Evolutionary conservation across 495 filamentous ascomycete species (phyloP), one percentile per base, ranked within the genome.

Genomic region (Stereocaulon alpinum): DNA sequence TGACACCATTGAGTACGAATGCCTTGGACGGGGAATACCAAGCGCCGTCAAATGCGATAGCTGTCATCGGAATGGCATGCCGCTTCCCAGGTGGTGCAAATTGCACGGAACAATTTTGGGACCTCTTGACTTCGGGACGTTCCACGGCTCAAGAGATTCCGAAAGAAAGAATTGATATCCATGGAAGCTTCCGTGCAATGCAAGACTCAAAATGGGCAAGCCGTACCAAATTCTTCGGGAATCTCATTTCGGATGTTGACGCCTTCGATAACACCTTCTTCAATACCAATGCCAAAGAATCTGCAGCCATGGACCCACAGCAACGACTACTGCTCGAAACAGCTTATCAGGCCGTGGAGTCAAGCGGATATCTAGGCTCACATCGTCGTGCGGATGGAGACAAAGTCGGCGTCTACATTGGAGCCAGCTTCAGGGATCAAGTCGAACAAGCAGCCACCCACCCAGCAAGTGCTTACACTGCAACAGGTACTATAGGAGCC

Each of bases 231-330:
- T 59, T 47, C 34, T 77, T 66, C 24, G 79, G 71, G 0, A 78
- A 78, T 51, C 78, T 80, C 30, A 54, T 82, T 2, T 53, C 63
- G 12, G 71, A 76, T 43, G 57, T 63, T 9, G 76, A 78, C 53
- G 66, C 68, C 17, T 80, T 80, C 41, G 81, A 85, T 55, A 72
- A 78, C 48, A 61, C 67, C 9, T 82, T 83, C 68, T 85, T 82
- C 72, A 73, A 69, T 49, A 73, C 66, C 32, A 72, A 64, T 17
- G 66, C 74, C 0, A 67, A 75, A 6, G 81, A 84, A 62, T 70
- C 73, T 0, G 59, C 66, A n/a, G 67, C 71, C 2, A 77, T 76
- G 66, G 81, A 82, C 54, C 81, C 80, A 0, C 77, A 80, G 55
- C 78, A 78, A 51, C 69, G 80, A 0, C 65, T 77, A 0, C 54